Base-by-base conservation (phyloP, 2,329 filamentous ascomycete genomes). In the Lachnellula cervina region DNA sequence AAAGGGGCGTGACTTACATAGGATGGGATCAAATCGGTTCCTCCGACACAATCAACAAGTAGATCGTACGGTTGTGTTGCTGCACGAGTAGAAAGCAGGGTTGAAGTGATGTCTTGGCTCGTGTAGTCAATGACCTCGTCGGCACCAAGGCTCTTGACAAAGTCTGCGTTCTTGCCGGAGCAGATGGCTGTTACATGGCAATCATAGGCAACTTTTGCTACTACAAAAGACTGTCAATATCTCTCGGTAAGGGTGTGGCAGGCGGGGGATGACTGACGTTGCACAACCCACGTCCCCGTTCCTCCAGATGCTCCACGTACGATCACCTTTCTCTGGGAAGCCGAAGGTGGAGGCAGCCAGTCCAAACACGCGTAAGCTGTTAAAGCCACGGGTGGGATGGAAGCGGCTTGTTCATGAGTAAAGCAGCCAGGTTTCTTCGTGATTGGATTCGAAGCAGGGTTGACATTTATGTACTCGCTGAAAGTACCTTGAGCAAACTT, bases 381-480 rank as follows among this genome's bases (percentile, higher is more conserved):
- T 51, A 75, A 59, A 7, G 68, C 70, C 11, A 73, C 73, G n/a
- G 77, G 63, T 8, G 76, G 74, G 19, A 77, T 69, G 0, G 73
- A 73, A 13, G 74, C 73, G 25, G 76, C 75, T 35, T 75, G 71
- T 28, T 69, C 68, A 53, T 76, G 75, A 1, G 72, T 72, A 5
- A 77, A 53, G 28, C 67, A 69, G 11, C 63, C 64, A 0, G 76
- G 76, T 57, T 77, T 78, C 51, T 62, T 64, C 19, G 60, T 62
- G 43, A 68, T 51, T 11, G 66, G 63, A 34, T 64, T 57, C 2
- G 59, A 58, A 17, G 49, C 25, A 34, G 66, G 66, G 47, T 68
- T 60, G 21, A 68, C 25, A 34, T 56, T 61, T 19, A 68, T 61
- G 40, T 67, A 66, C 51, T 66, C 55, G 46, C 64, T 66, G 50